Base-by-base conservation (phyloP, 345 rosid genomes). In the Syzygium aqueum region DNA sequence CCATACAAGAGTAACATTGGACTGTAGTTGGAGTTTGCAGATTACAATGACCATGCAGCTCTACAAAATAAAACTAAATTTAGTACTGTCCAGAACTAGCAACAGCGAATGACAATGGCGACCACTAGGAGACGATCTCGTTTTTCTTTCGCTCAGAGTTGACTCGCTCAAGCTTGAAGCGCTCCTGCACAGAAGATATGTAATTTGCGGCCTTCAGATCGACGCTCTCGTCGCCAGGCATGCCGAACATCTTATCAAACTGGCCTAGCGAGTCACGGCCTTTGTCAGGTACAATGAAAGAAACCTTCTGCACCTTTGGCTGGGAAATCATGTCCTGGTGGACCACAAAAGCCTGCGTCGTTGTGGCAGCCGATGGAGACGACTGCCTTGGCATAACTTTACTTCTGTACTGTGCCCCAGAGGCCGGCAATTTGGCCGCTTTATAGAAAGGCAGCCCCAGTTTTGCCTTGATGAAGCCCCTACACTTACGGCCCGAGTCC, bases 401-500 rank as follows among this genome's bases (percentile, higher is more conserved):
- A 87, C 82, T 88, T 78, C 57, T 90, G 51, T 88, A 88, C 28
- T 90, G 94, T 15, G 85, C 37, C 16, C 85, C 89, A 6, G 92
- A 49, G 30, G 91, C 27, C 0, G 51, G 43, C 15, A 91, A 43
- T 87, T 92, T 92, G n/a, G 90, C 77, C 11, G 90, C 84, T 85
- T 87, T 87, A 86, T 93, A 88, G 54, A 95, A 90, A 10, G 92
- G 91, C 84, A 89, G 86, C 87, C 85, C 86, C 46, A 94, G 27
- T 87, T 93, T 94, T 25, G 91, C 90, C 93, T 94, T 94, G 85
- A 92, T 80, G 90, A 92, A 90, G 82, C 96, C 97, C 89, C 91
- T 86, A 73, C 92, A 92, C 89, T 92, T 92, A 46, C 91, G 84
- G 91, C 57, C 90, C 11, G 94, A 53, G 56, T 93, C 96, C 96